These are phyloP conservation scores for Hortaea werneckii DNA, from an alignment of 2,329 filamentous ascomycete genomes.

Conservation along the genomic window DNA sequence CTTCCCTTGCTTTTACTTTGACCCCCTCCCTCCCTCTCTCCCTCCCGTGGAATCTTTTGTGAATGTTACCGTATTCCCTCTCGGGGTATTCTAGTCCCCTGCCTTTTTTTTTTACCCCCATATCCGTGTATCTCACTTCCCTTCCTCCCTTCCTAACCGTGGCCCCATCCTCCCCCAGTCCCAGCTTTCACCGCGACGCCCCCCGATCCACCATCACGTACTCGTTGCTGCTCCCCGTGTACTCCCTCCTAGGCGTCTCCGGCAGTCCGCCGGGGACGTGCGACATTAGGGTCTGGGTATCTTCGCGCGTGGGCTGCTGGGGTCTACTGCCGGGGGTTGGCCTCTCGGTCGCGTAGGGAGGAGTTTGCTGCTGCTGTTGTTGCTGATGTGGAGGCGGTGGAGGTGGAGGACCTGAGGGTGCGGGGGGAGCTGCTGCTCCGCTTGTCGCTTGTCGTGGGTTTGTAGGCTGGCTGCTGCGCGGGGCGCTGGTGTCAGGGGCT, in stretches of 20 bases:
- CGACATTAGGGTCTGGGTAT: conserved; percentile 12
- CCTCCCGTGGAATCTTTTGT: too few relatives aligned
- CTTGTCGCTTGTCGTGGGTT: not conserved
- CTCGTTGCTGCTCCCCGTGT: conserved; percentile 13
- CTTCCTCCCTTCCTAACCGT: too few relatives aligned
- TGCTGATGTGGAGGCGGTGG: too few relatives aligned
- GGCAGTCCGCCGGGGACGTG: conserved; percentile 17
- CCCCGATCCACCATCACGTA: conserved; percentile 24
- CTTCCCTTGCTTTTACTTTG: too few relatives aligned
- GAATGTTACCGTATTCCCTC: too few relatives aligned
- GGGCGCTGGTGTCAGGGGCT: conserved; percentile 6
- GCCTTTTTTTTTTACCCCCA: too few relatives aligned
- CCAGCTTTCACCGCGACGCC: not conserved
- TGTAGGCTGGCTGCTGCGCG: conserved; percentile 3
- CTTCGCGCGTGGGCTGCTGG: conserved; percentile 5
- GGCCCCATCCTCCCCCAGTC: too few relatives aligned
- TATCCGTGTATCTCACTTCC: too few relatives aligned
- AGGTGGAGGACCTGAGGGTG: not conserved
- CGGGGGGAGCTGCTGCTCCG: conserved; percentile 13
- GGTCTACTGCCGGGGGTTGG: conserved; percentile 10
- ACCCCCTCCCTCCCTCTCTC: too few relatives aligned
- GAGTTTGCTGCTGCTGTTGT: conserved; percentile 13
- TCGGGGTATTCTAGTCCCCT: too few relatives aligned
- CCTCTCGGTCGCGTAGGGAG: conserved; percentile 12
- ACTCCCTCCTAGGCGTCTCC: conserved; percentile 10